Evolutionary conservation across 2,329 filamentous ascomycete species (phyloP), one percentile per base, ranked within the genome.

Genomic region (Fragosphaeria purpurea): DNA sequence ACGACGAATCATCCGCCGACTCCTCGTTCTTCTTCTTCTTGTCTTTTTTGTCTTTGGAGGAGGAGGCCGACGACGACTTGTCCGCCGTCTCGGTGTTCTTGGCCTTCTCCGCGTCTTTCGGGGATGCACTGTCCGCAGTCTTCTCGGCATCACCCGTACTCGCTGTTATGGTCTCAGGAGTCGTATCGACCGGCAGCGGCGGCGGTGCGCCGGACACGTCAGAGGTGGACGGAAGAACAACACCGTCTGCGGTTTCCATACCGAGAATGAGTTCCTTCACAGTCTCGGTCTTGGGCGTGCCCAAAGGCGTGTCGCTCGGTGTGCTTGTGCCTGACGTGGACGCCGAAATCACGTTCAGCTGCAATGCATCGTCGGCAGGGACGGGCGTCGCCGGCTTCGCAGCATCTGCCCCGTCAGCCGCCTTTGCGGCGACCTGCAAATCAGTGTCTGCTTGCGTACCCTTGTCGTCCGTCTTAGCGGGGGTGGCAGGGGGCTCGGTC

Each of bases 1-100:
- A 81, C 0, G 77, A 79, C 50, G 81, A 73, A 37, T 71, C 72
- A 6, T 74, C 74, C 7, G 46, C 46, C 13, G 47, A 47, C 10
- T 51, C 39, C 4, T 53, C 51, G 8, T 52, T 44, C 4, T 51
- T 45, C 11, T 50, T 53, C 32, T 32, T 50, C 32, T 11, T 22
- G 35, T 33, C 22, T 11, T 47, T 31, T 41, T 22, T 12, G 31
- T 48, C 37, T 30, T 37, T 34, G 6, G 45, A 13, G 30, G 38
- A 13, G 38, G 39, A 41, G 35, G 7, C 2, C 35, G 35, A 37
- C 35, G 35, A 37, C 7, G 35, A 37, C 11, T 37, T 37, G 35
- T 37, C 35, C 11, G 7, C 11, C 7, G 7, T 2, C 35, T 37
- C 35, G 35, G 35, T 7, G 1, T 37, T 11, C 11, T 37, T 37